phyloP scores from a whole-genome alignment of 345 rosid genomes.

The Eucalyptus melliodora region DNA sequence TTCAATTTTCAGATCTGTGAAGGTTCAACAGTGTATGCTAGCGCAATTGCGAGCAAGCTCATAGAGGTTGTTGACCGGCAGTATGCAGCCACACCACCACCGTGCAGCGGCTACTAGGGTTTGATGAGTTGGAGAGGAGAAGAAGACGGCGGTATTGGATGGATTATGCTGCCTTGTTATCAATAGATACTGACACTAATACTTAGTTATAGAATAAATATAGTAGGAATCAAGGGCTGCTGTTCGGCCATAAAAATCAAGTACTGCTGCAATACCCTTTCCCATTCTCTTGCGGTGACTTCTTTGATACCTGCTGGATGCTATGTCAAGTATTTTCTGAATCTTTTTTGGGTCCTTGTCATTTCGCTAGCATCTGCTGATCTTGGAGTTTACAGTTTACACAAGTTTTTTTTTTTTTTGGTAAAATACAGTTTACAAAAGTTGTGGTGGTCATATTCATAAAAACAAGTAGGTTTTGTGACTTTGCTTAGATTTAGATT shows the following conservation, averaged over 20 bases:
- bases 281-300: not conserved
- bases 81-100: constrained; percentile 30
- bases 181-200: not conserved
- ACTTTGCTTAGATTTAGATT: not conserved
- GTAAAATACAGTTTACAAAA: not conserved
- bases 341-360: not conserved
- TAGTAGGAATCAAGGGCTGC: not conserved
- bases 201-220: not conserved
- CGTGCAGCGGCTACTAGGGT: not conserved
- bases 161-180: not conserved
- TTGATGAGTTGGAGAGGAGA: not conserved
- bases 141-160: not conserved
- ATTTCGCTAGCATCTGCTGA: not conserved
- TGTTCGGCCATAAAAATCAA: not conserved
- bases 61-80: constrained; percentile 63
- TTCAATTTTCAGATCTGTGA: constrained; percentile 13
- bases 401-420: not conserved
- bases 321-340: not conserved
- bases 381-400: not conserved
- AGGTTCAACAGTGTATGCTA: constrained; percentile 37
- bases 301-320: not conserved
- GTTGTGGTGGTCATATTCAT: not conserved
- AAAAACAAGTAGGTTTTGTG: not conserved
- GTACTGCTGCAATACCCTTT: not conserved
- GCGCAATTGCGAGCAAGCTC: constrained; percentile 67